These are phyloP conservation scores for Alloascoidea hylecoeti DNA, from an alignment of 805 yeast genomes.

Conservation along the genomic window DNA sequence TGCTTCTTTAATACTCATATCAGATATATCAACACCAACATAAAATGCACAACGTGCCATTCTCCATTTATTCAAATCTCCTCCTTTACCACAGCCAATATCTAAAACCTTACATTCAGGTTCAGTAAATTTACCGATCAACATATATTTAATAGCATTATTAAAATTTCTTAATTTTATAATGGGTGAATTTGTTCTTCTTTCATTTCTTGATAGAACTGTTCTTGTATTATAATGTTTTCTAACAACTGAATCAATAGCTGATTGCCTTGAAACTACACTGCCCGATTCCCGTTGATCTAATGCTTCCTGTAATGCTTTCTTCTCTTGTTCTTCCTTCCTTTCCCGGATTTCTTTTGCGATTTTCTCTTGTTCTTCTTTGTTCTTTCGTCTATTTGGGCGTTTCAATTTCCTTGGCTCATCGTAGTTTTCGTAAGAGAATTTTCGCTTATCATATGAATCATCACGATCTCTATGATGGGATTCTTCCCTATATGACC, in stretches of 20 bases:
- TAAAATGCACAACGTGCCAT: constrained; percentile 60
- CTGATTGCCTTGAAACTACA: constrained; percentile 16
- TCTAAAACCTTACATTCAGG: constrained; percentile 55
- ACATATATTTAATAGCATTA: constrained; percentile 79
- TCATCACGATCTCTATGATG: too few species aligned
- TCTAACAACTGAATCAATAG: constrained; percentile 55
- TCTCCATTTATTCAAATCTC: constrained; percentile 86
- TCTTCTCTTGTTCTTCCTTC: constrained; percentile 19
- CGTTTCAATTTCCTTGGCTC: constrained; percentile 13
- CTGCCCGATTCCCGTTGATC: constrained; percentile 13
- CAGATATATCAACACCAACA: constrained; percentile 87
- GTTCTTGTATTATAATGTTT: constrained; percentile 82
- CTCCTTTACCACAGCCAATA: constrained; percentile 96
- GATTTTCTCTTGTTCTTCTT: constrained; percentile 10
- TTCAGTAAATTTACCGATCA: constrained; percentile 55
- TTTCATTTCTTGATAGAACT: constrained; percentile 42
- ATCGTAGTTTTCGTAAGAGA: too few species aligned
- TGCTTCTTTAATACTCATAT: constrained; percentile 78
- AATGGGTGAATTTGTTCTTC: constrained; percentile 69
- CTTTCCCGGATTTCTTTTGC: constrained; percentile 15
- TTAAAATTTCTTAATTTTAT: constrained; percentile 80
- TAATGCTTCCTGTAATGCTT: constrained; percentile 7
- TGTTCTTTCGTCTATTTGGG: constrained; percentile 14
- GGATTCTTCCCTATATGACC: too few species aligned
- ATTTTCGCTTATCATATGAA: too few species aligned